Evolutionary conservation across 1,284 basidiomycete genomes (phyloP).

Genomic region (Vanrija humicola): DNA sequence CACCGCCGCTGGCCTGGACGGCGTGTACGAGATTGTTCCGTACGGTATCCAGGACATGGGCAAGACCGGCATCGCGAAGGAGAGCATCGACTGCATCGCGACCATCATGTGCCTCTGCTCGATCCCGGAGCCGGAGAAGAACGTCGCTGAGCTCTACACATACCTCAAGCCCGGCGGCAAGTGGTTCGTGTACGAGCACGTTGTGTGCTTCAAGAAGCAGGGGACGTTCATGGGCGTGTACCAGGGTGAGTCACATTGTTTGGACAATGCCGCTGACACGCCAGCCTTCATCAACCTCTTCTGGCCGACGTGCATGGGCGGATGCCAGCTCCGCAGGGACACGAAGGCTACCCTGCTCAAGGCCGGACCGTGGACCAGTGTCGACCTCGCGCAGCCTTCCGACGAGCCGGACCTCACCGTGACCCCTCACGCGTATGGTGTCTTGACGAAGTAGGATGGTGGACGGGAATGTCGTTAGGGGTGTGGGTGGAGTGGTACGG

Average conservation of each 20-base stretch:
- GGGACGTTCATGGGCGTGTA: background rate
- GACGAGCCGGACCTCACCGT: constrained; percentile 12
- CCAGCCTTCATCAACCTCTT: constrained; percentile 13
- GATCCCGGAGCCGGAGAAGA: constrained; percentile 16
- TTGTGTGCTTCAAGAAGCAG: constrained; percentile 3
- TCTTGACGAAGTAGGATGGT: constrained; percentile 9
- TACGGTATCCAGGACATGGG: constrained; percentile 14
- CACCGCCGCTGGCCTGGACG: constrained; percentile 8
- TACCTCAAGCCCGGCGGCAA: constrained; percentile 18
- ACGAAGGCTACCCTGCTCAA: constrained; percentile 3
- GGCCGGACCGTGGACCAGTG: constrained; percentile 8
- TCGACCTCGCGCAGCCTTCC: constrained; percentile 16
- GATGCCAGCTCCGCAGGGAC: constrained; percentile 17
- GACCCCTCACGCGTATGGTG: constrained; percentile 12
- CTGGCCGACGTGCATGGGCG: constrained; percentile 16
- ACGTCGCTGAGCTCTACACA: constrained; percentile 16
- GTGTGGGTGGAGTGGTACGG: no score
- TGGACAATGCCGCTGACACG: background rate
- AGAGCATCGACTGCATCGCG: constrained; percentile 14
- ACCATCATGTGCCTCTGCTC: constrained; percentile 16
- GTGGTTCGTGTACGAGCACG: constrained; percentile 21
- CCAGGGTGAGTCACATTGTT: background rate
- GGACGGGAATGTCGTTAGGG: no score
- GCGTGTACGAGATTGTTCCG: constrained; percentile 9
- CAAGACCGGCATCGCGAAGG: constrained; percentile 3